phyloP scores from a whole-genome alignment of 805 yeast genomes.

The Yarrowia deformans region DNA sequence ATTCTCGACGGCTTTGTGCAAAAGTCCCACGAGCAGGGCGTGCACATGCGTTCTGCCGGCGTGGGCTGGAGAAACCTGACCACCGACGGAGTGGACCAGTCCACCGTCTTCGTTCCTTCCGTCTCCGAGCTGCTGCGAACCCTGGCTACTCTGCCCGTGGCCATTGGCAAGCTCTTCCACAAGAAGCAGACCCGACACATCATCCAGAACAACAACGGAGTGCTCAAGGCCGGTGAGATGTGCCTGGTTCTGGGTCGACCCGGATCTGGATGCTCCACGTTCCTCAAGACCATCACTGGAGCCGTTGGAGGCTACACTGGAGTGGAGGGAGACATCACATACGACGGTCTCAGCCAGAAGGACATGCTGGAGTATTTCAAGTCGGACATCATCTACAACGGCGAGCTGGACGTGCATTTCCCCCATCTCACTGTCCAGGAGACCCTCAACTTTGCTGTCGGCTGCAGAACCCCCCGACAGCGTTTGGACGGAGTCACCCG shows the following conservation, averaged over 20 bases:
- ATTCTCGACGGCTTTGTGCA: slow-evolving; percentile 47
- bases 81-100: slow-evolving; percentile 57
- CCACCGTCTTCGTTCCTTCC: slow-evolving; percentile 56
- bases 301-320: slow-evolving; percentile 58
- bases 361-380: slow-evolving; percentile 67
- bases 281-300: slow-evolving; percentile 69
- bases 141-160: slow-evolving; percentile 44
- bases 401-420: slow-evolving; percentile 69
- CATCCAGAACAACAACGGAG: slow-evolving; percentile 46
- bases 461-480: slow-evolving; percentile 67
- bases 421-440: slow-evolving; percentile 79
- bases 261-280: slow-evolving; percentile 81
- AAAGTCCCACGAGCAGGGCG: slow-evolving; percentile 49
- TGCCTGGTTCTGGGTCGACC: slow-evolving; percentile 74
- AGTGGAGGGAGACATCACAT: slow-evolving; percentile 63
- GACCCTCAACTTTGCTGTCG: slow-evolving; percentile 73
- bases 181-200: slow-evolving; percentile 43
- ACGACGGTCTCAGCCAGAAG: slow-evolving; percentile 65
- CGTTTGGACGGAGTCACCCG: slow-evolving; percentile 59
- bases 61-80: slow-evolving; percentile 52
- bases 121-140: slow-evolving; percentile 54
- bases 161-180: slow-evolving; percentile 20
- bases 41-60: slow-evolving; percentile 51
- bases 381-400: slow-evolving; percentile 56
- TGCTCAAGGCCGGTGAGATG: slow-evolving; percentile 65